Conservation (phyloP, 2,329 filamentous ascomycete genomes). For the Drechslera avenae region DNA sequence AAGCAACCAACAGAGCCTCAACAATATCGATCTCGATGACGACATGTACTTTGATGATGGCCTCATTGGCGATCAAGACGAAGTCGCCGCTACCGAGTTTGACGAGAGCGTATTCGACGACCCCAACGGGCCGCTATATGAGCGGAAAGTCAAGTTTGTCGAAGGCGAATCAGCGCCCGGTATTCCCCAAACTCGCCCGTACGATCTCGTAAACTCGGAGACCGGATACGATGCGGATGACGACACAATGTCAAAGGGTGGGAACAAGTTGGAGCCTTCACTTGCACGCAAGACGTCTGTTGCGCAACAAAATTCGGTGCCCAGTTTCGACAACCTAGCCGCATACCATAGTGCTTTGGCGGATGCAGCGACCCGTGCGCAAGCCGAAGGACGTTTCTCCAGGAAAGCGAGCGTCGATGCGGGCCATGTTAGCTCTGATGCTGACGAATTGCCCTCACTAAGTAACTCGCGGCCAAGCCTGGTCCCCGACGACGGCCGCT, state of each 20-base stretch:
- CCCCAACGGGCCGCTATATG: slow-evolving; percentile 47
- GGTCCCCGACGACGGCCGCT: slow-evolving; percentile 56
- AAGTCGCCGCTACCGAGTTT: slow-evolving; percentile 61
- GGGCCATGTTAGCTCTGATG: slow-evolving; percentile 36
- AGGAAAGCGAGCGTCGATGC: slow-evolving; percentile 59
- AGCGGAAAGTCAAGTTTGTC: slow-evolving; percentile 54
- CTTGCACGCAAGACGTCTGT: slow-evolving; percentile 56
- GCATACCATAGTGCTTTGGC: slow-evolving; percentile 85
- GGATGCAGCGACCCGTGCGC: slow-evolving; percentile 77
- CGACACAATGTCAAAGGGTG: slow-evolving; percentile 33
- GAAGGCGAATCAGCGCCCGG: slow-evolving; percentile 21
- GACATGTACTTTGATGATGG: slow-evolving; percentile 75
- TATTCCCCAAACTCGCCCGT: slow-evolving; percentile 23
- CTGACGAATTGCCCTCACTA: slow-evolving; percentile 38
- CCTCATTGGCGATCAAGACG: slow-evolving; percentile 59
- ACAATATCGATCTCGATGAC: slow-evolving; percentile 45
- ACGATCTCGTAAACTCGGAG: slow-evolving; percentile 25
- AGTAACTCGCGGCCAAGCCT: slow-evolving; percentile 51
- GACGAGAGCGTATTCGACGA: slow-evolving; percentile 77
- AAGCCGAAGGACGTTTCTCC: slow-evolving; percentile 74
- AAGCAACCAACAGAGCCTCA: slow-evolving; percentile 15
- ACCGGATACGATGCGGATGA: slow-evolving; percentile 42
- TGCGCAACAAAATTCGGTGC: slow-evolving; percentile 39
- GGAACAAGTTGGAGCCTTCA: slow-evolving; percentile 52
- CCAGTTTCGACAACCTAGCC: slow-evolving; percentile 59